A percentile compares a stretch with the other conserved stretches of the same genome.
phyloP scores from a whole-genome alignment of 1,284 basidiomycete genomes.

The Cryptococcus amylolentus region DNA sequence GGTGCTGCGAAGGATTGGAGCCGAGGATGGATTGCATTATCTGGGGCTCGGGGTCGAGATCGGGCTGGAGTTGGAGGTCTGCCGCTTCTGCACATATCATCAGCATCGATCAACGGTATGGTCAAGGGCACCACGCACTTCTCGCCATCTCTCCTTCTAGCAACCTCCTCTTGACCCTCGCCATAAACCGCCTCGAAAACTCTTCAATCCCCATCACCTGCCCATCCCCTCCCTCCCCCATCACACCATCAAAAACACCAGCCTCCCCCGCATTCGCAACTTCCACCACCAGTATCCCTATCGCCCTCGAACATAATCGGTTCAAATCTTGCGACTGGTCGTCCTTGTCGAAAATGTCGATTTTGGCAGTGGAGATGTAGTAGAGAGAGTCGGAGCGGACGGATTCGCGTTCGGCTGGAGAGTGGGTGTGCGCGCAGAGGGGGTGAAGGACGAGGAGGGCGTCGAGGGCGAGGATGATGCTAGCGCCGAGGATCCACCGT shows the following conservation, averaged over 20 bases:
- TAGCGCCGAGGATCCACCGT: constrained; percentile 23
- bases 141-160: not conserved
- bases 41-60: not conserved
- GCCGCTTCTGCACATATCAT: not conserved
- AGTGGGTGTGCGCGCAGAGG: constrained; percentile 26
- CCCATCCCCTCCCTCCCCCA: too few species aligned
- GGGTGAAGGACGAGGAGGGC: constrained; percentile 17
- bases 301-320: not conserved
- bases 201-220: too few species aligned
- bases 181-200: not conserved
- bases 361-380: not conserved
- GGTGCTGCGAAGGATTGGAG: not conserved
- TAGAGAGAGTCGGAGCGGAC: not conserved
- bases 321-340: not conserved
- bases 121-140: not conserved
- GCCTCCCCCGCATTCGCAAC: not conserved
- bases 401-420: not conserved
- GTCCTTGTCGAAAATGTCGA: not conserved
- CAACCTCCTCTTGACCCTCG: not conserved
- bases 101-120: not conserved
- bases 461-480: constrained; percentile 19
- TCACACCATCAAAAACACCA: too few species aligned
- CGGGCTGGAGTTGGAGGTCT: not conserved
- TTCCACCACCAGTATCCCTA: not conserved
- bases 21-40: not conserved